phyloP scores from a whole-genome alignment of 108 stramenopile species.

The Stephanodiscus minutulus region DNA sequence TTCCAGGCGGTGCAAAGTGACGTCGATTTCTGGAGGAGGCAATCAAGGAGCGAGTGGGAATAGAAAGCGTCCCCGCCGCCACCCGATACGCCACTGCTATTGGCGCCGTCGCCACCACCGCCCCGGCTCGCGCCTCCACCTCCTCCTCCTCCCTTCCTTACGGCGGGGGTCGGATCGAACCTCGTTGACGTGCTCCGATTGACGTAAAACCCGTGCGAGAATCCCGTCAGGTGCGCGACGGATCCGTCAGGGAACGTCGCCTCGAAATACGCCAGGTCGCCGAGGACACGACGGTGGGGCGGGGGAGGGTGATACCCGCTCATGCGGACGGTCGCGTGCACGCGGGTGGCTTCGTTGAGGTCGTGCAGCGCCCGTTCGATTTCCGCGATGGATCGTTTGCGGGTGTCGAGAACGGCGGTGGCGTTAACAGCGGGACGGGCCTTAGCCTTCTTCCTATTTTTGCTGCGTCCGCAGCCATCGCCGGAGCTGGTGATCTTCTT shows the following conservation, averaged over 20 bases:
- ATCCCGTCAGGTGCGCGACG: conserved; percentile 79
- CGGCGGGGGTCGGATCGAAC: conserved; percentile 90
- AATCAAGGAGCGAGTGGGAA: conserved; percentile 79
- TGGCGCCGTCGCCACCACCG: background rate
- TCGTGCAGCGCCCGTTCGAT: conserved; percentile 54
- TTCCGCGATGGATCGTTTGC: conserved; percentile 14
- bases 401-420: background rate
- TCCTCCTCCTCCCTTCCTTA: background rate
- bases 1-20: conserved; percentile 54
- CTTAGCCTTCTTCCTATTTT: conserved; percentile 36
- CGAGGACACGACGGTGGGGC: conserved; percentile 73
- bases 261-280: conserved; percentile 95
- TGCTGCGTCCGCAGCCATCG: conserved; percentile 21
- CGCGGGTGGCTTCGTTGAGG: conserved; percentile 54
- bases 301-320: conserved; percentile 94
- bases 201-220: conserved; percentile 87
- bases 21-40: conserved; percentile 63
- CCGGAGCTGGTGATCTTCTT: conserved; percentile 48
- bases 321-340: conserved; percentile 56
- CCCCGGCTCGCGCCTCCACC: too few relatives aligned
- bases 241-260: conserved; percentile 52
- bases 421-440: background rate
- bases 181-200: conserved; percentile 61
- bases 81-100: background rate
- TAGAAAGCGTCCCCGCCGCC: conserved; percentile 53